Base-by-base conservation (phyloP, 2,329 filamentous ascomycete genomes). In the Alternaria sp. region DNA sequence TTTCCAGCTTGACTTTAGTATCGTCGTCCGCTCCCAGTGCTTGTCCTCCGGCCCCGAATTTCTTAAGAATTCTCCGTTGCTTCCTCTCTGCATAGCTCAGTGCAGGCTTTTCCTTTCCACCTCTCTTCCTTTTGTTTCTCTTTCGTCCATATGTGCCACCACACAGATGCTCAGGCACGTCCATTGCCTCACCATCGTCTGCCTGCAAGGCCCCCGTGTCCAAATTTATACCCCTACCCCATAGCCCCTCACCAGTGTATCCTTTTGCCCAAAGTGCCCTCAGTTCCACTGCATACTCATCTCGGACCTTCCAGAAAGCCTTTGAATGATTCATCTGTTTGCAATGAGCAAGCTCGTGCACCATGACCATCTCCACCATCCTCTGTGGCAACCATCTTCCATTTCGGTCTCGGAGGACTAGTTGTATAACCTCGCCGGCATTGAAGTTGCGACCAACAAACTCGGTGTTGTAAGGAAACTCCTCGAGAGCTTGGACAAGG, bases 311-410 rank as follows among this genome's bases (percentile, higher is more conserved):
- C 92, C 93, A 96, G 72, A 96, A 96, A 3, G 87, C 88, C 56
- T 87, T 85, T 2, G 88, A 90, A 75, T 96, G 93, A 76, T 96
- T 96, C 93, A 96, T 96, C 75, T 96, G 90, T 77, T 92, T 91
- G 83, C 91, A 94, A 77, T 96, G 92, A 3, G 92, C 92, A 30
- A 96, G 82, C 72, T 95, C 92, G 75, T 96, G 93, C 87, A 96
- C 94, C 93, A 96, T 96, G 66, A 96, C 92, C 91, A 95, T 94
- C 78, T 95, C 91, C 16, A 96, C 91, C 72, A 93, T 93, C 62
- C 88, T 84, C 73, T 95, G 93, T 0, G 91, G 91, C 22, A 96
- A 82, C 93, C 93, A 96, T 59, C 76, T 68, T 7, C 83, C 83
- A 81, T 85, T 82, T 0, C 84, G 85, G 0, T 91, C 87, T 68